phyloP scores from a whole-genome alignment of 176 grass and related monocot species.

The Neostapfia colusana region DNA sequence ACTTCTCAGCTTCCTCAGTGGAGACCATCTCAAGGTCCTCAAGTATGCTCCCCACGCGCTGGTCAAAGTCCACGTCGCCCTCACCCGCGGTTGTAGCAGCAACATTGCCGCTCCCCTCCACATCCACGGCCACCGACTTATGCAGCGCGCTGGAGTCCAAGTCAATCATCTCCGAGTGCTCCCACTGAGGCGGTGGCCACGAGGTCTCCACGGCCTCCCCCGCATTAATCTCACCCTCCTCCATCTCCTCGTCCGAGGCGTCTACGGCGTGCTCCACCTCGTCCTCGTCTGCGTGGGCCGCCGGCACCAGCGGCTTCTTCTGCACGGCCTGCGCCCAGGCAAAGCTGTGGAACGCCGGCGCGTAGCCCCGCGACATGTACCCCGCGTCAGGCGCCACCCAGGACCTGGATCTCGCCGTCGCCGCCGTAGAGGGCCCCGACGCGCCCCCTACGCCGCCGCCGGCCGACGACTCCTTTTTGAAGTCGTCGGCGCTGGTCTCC shows the following conservation, averaged over 20 bases:
- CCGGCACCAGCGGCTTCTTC: slow-evolving; percentile 74
- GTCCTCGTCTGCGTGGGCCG: slow-evolving; percentile 38
- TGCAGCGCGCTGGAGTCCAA: slow-evolving; percentile 56
- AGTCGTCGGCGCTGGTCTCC: slow-evolving; percentile 73
- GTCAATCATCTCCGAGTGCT: slow-evolving; percentile 50
- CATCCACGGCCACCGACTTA: slow-evolving; percentile 43
- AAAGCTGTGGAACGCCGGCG: slow-evolving; percentile 69
- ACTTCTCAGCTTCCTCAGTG: slow-evolving; percentile 90
- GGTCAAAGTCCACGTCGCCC: slow-evolving; percentile 72
- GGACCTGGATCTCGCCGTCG: slow-evolving; percentile 52
- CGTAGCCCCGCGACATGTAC: slow-evolving; percentile 80
- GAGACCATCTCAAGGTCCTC: slow-evolving; percentile 92
- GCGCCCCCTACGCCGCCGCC: not conserved
- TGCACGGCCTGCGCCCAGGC: slow-evolving; percentile 94
- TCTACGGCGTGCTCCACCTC: slow-evolving; percentile 62
- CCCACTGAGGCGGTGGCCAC: not conserved
- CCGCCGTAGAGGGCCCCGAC: not conserved
- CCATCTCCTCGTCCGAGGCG: slow-evolving; percentile 55
- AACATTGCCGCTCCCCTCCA: not conserved
- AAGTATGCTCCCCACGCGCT: slow-evolving; percentile 68
- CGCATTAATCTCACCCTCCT: slow-evolving; percentile 87
- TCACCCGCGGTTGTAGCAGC: slow-evolving; percentile 23
- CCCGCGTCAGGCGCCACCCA: slow-evolving; percentile 59
- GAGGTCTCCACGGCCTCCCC: slow-evolving; percentile 42
- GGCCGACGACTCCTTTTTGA: slow-evolving; percentile 43